Base-by-base conservation (phyloP, 1,284 basidiomycete genomes). In the Ustilago trichophora region DNA sequence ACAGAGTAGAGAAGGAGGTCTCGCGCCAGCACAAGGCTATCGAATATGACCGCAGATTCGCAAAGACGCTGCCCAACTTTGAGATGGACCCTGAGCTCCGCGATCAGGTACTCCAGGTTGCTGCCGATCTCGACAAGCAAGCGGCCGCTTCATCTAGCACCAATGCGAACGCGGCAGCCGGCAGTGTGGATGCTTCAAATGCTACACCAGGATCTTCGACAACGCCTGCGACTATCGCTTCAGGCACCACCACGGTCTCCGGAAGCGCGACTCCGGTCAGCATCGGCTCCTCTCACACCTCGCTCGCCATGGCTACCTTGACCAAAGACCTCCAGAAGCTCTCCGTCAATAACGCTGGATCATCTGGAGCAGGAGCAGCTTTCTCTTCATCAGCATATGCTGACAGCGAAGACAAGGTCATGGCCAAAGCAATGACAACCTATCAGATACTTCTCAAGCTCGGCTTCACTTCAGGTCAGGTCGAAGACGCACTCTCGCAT, bases 1-100 rank as follows among this genome's bases (percentile, higher is more conserved):
- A 94, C 15, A 92, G 89, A 73, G 90, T 87, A 3, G 92, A 97
- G 78, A 94, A 90, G 82, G 96, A 98, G 73, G 87, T 94, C 49
- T 82, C 85, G 2, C 86, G 92, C 76, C 86, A 86, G 12, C 75
- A 87, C 52, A 88, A 87, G 83, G 87, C 86, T 46, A 88, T 97
- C 58, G 92, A 95, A 63, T 88, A 87, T 64, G 95, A 98, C 52
- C 87, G 89, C 55, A 87, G 92, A 21, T 86, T 88, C 57, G 86
- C 93, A 0, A 87, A 86, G 60, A 85, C 87, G 0, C 85, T 92
- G 45, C 86, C 88, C 10, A 83, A 80, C 34, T 83, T 96, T 22
- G 87, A 89, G 48, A 76, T 94, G 41, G 89, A 92, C 72, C 77
- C 86, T 24, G 55, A 71, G 10, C 81, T 90, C 36, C 83, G 87